A percentile compares a stretch with the other conserved stretches of the same genome.
phyloP scores from a whole-genome alignment of 305 asterid species.

The Fraxinus paxiana region DNA sequence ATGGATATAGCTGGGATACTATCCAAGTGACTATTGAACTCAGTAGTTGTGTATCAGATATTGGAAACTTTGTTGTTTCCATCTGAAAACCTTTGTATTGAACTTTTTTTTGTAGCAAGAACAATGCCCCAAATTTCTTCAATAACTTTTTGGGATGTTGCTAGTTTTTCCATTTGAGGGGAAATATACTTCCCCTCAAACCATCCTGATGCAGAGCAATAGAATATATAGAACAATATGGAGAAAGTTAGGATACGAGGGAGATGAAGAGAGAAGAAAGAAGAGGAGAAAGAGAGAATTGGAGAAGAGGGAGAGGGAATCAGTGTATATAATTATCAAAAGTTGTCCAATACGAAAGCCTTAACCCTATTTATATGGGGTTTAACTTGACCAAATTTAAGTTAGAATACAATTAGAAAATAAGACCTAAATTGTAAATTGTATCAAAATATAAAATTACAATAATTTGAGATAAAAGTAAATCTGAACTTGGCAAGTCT shows the following conservation, averaged over 20 bases:
- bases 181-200: neutral
- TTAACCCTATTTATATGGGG: neutral
- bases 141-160: neutral
- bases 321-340: neutral
- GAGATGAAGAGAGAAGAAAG: neutral
- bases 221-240: neutral
- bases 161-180: neutral
- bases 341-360: neutral
- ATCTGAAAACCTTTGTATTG: neutral
- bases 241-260: neutral
- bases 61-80: neutral
- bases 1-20: conserved; percentile 3
- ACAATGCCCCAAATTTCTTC: conserved; percentile 6
- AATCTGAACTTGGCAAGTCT: neutral
- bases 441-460: neutral
- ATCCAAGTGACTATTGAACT: neutral
- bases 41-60: conserved; percentile 2
- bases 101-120: neutral
- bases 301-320: neutral
- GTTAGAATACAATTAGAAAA: neutral
- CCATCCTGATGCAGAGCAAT: neutral
- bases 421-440: neutral
- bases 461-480: neutral
- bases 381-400: neutral
- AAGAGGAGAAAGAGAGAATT: neutral